These are phyloP conservation scores for Apiotrichum gamsii DNA, from an alignment of 1,284 basidiomycete genomes.

Conservation along the genomic window DNA sequence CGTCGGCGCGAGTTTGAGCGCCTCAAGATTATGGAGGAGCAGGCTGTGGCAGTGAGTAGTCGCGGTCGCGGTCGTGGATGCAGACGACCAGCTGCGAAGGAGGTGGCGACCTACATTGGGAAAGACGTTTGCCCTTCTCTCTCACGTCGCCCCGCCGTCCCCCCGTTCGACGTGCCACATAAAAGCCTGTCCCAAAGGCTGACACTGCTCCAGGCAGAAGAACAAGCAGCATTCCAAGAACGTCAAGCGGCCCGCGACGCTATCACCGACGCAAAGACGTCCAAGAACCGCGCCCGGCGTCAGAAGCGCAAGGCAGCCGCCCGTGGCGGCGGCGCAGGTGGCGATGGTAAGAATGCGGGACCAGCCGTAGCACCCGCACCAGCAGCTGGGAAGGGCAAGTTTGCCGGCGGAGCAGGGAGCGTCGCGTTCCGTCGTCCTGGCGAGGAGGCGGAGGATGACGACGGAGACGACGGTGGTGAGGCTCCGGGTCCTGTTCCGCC, in stretches of 20 bases:
- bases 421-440: constrained; percentile 34
- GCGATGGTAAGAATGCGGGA: neutral
- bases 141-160: too few relatives aligned
- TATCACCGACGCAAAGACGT: constrained; percentile 72
- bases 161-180: too few relatives aligned
- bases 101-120: too few relatives aligned
- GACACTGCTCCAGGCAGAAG: constrained; percentile 55
- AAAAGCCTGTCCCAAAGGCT: too few relatives aligned
- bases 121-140: too few relatives aligned
- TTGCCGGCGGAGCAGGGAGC: constrained; percentile 31
- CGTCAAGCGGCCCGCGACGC: constrained; percentile 61
- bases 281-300: constrained; percentile 83
- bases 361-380: neutral
- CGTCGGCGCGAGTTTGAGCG: constrained; percentile 91
- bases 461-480: neutral
- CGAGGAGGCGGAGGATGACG: constrained; percentile 28
- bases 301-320: constrained; percentile 76
- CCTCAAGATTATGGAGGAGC: constrained; percentile 82
- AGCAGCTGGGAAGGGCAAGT: constrained; percentile 32
- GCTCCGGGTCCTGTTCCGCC: neutral
- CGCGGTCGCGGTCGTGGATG: too few relatives aligned
- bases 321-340: constrained; percentile 48
- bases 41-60: constrained; percentile 61
- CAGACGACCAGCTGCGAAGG: too few relatives aligned
- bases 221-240: constrained; percentile 60